Percentiles rank a stretch among this genome's conserved stretches.
These are phyloP conservation scores for Trichoderma afroharzianum DNA, from an alignment of 2,329 filamentous ascomycete species.

Conservation along the genomic window DNA sequence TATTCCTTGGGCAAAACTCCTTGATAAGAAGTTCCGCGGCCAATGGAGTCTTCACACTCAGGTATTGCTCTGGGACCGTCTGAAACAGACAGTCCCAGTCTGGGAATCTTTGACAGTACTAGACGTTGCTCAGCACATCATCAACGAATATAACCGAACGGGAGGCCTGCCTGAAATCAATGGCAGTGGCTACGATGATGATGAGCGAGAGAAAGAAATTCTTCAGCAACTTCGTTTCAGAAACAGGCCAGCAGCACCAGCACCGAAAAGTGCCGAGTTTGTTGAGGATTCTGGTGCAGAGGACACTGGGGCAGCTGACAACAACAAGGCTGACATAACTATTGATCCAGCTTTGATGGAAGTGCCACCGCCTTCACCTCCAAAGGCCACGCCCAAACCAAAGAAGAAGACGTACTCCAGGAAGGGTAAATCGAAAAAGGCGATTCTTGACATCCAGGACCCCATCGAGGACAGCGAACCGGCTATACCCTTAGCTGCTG, in stretches of 20 bases:
- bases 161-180: slow-evolving; percentile 34
- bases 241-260: not conserved
- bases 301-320: slow-evolving; percentile 16
- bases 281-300: slow-evolving; percentile 31
- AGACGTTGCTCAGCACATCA: slow-evolving; percentile 35
- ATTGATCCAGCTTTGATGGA: slow-evolving; percentile 32
- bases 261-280: slow-evolving; percentile 28
- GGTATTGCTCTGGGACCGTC: slow-evolving; percentile 38
- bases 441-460: slow-evolving; percentile 27
- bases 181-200: slow-evolving; percentile 30
- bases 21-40: slow-evolving; percentile 38
- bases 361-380: slow-evolving; percentile 20
- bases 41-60: slow-evolving; percentile 38
- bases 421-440: slow-evolving; percentile 23
- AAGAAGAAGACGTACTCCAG: slow-evolving; percentile 25
- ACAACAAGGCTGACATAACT: slow-evolving; percentile 27
- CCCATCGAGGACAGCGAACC: slow-evolving; percentile 30
- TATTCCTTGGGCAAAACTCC: slow-evolving; percentile 48
- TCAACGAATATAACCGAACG: slow-evolving; percentile 33
- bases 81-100: slow-evolving; percentile 34
- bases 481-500: slow-evolving; percentile 11
- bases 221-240: slow-evolving; percentile 24
- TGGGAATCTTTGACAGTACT: slow-evolving; percentile 31
- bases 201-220: slow-evolving; percentile 31
- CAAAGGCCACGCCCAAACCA: slow-evolving; percentile 28